These are phyloP conservation scores for Noccaea caerulescens DNA, from an alignment of 345 rosid genomes.

Conservation along the genomic window DNA sequence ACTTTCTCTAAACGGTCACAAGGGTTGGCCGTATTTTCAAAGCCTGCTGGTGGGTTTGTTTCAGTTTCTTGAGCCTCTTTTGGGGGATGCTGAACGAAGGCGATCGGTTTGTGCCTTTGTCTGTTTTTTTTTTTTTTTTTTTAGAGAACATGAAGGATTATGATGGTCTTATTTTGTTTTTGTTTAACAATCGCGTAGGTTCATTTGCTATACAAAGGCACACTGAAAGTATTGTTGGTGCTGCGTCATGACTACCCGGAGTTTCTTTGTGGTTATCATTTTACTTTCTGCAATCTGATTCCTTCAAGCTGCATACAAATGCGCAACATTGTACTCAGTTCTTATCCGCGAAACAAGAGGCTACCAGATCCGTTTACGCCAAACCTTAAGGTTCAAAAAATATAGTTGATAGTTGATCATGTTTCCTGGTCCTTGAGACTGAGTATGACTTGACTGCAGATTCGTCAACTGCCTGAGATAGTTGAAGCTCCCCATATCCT, in stretches of 20 bases:
- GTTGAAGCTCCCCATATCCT: slow-evolving; percentile 67
- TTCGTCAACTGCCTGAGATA: slow-evolving; percentile 80
- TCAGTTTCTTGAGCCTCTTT: slow-evolving; percentile 80
- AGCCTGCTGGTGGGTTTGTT: slow-evolving; percentile 76
- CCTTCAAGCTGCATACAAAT: slow-evolving; percentile 93
- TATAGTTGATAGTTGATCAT: background rate
- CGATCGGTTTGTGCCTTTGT: slow-evolving; percentile 56
- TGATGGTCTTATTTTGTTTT: too few relatives aligned
- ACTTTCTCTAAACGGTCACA: slow-evolving; percentile 66
- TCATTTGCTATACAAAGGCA: slow-evolving; percentile 73
- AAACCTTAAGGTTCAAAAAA: slow-evolving; percentile 63
- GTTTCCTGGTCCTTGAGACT: slow-evolving; percentile 2
- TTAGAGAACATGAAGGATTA: too few relatives aligned
- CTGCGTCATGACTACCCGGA: slow-evolving; percentile 87
- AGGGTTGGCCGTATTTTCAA: slow-evolving; percentile 84
- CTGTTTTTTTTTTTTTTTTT: background rate
- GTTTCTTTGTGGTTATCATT: slow-evolving; percentile 83
- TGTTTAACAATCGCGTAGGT: slow-evolving; percentile 47
- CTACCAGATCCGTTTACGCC: slow-evolving; percentile 89
- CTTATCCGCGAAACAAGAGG: slow-evolving; percentile 87
- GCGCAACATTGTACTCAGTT: slow-evolving; percentile 87
- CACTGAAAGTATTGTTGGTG: slow-evolving; percentile 77
- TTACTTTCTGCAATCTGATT: slow-evolving; percentile 83
- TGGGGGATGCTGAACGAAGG: slow-evolving; percentile 77
- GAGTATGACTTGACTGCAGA: slow-evolving; percentile 47